A percentile compares a stretch with the other conserved stretches of the same genome.
Conservation (phyloP, 2,329 filamentous ascomycete species). For the Alternaria metachromatica region DNA sequence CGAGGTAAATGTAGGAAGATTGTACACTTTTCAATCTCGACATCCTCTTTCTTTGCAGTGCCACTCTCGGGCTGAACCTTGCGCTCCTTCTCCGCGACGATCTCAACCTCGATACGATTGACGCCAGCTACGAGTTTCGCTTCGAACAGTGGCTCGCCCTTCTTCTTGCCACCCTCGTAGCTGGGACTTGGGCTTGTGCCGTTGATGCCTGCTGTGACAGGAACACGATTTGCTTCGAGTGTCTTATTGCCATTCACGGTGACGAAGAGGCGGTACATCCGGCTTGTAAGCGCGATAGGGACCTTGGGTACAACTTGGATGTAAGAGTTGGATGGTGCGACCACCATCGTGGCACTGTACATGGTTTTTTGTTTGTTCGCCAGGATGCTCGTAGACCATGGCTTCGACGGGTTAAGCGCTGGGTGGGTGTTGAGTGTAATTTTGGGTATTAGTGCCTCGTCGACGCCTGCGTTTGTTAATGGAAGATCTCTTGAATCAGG, state of each 20-base stretch:
- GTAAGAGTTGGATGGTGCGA: constrained; percentile 71
- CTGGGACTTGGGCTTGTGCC: constrained; percentile 28
- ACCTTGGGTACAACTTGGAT: constrained; percentile 75
- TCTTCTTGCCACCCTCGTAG: constrained; percentile 48
- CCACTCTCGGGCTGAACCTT: constrained; percentile 31
- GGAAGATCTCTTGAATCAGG: background rate
- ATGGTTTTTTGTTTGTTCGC: constrained; percentile 71
- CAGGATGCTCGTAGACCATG: constrained; percentile 68
- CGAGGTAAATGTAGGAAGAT: constrained; percentile 74
- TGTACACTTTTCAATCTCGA: constrained; percentile 80
- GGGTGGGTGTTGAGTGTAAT: constrained; percentile 73
- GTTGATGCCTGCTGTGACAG: constrained; percentile 47
- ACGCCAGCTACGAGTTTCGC: constrained; percentile 72
- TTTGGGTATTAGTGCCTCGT: constrained; percentile 71
- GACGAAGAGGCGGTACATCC: constrained; percentile 80
- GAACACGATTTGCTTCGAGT: constrained; percentile 65
- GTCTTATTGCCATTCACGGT: constrained; percentile 70
- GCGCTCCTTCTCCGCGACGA: constrained; percentile 73
- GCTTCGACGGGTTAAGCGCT: constrained; percentile 65
- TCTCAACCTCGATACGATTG: constrained; percentile 79
- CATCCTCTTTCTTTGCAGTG: constrained; percentile 48
- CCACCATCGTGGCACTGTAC: constrained; percentile 74
- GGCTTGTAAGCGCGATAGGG: constrained; percentile 66
- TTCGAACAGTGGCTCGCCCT: constrained; percentile 75
- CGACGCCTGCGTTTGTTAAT: constrained; percentile 34